These are phyloP conservation scores for Incumbomyces delicatus DNA, from an alignment of 2,329 filamentous ascomycete genomes.

Conservation along the genomic window DNA sequence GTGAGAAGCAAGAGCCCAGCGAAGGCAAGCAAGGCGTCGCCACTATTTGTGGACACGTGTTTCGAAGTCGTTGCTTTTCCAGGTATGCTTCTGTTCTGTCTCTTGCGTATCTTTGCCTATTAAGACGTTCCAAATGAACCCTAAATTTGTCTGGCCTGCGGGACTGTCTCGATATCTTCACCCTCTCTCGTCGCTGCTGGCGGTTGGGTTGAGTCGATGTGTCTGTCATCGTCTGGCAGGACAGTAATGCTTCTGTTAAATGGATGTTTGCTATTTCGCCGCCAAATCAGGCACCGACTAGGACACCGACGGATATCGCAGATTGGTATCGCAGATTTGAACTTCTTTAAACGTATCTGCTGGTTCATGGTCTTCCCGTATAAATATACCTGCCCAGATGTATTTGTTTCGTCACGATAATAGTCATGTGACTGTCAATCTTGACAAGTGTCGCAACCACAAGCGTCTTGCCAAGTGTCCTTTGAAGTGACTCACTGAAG, in stretches of 20 bases:
- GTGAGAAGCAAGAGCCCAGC: too few relatives aligned
- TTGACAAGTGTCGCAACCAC: not conserved
- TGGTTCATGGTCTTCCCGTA: not conserved
- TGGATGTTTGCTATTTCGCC: not conserved
- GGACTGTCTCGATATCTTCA: too few relatives aligned
- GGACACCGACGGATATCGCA: not conserved
- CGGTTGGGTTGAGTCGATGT: not conserved
- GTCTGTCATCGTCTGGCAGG: not conserved
- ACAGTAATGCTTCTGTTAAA: not conserved
- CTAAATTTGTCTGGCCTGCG: too few relatives aligned
- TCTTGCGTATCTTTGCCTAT: too few relatives aligned
- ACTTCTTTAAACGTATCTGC: not conserved
- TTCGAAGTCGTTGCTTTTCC: too few relatives aligned
- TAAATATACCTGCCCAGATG: not conserved
- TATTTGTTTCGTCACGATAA: too few relatives aligned
- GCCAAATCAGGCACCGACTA: not conserved
- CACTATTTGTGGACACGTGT: too few relatives aligned
- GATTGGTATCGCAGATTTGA: not conserved
- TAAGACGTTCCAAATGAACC: too few relatives aligned
- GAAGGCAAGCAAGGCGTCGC: too few relatives aligned
- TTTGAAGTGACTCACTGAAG: not conserved
- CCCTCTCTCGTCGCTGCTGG: not conserved
- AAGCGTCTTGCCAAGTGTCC: not conserved
- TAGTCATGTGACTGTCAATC: not conserved
- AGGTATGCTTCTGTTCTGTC: too few relatives aligned